Base-by-base conservation (phyloP, 2,329 filamentous ascomycete species). In the Parafenestella ontariensis region DNA sequence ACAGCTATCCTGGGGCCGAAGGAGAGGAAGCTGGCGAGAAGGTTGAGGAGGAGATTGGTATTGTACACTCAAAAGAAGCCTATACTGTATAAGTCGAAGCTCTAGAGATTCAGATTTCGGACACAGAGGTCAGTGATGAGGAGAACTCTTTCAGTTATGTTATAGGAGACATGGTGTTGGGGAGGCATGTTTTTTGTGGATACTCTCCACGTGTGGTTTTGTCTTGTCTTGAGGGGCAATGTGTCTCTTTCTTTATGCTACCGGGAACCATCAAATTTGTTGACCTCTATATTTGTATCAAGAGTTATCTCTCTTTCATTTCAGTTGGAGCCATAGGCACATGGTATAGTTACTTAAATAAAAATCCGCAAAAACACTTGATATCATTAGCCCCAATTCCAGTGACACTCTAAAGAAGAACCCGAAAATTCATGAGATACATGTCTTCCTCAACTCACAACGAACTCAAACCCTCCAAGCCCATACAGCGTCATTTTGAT, bases 1-100 rank as follows among this genome's bases (percentile, higher is more conserved):
- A 69, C 52, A 39, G 49, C n/a, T 0, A 58, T 69, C 0, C 52
- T 69, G 11, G 57, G 60, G 7, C 54, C 58, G 13, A 60, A 52
- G 41, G 62, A 65, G 33, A 63, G 45, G 47, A 58, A 52, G 33
- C 36, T 68, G 21, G 15, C 51, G 1, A 52, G 46, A 20, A 40
- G 46, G 29, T 46, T 68, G 24, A 68, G 62, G 53, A 18, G 18
- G 17, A 59, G 44, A 39, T 44, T 58, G n/a, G n/a, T n/a, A n/a
- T n/a, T n/a, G n/a, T n/a, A n/a, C n/a, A n/a, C n/a, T n/a, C 34
- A 29, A 3, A 29, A 20, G 10, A 34, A 48, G 36, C 36, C 10
- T 3, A 24, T 2, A 26, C 18, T 21, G 9, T 40, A 20, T 13
- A n/a, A n/a, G n/a, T 7, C 36, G 17, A 45, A 46, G 31, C 15